phyloP scores from a whole-genome alignment of 2,329 filamentous ascomycete genomes.

The Sordariomycetes sp. region DNA sequence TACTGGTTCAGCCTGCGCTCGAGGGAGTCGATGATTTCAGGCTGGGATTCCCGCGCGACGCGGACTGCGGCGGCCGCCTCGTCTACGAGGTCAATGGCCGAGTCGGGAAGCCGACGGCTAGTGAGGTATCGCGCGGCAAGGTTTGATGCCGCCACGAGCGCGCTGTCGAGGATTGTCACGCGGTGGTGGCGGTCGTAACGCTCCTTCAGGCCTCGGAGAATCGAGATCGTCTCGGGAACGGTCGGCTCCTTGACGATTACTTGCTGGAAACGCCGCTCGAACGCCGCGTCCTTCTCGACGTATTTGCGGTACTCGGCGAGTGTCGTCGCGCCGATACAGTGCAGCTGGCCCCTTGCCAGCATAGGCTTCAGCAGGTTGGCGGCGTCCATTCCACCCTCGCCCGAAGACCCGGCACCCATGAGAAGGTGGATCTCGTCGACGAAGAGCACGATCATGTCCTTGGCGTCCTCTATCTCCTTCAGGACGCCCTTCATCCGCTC shows the following conservation, averaged over 20 bases:
- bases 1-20: slow-evolving; percentile 85
- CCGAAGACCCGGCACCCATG: slow-evolving; percentile 91
- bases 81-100: slow-evolving; percentile 91
- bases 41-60: slow-evolving; percentile 91
- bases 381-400: slow-evolving; percentile 97
- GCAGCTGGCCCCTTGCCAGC: slow-evolving; percentile 89
- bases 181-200: slow-evolving; percentile 97
- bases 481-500: slow-evolving; percentile 98
- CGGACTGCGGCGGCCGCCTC: slow-evolving; percentile 95
- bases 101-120: slow-evolving; percentile 81
- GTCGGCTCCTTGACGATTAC: slow-evolving; percentile 92
- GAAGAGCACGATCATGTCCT: slow-evolving; percentile 95
- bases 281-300: slow-evolving; percentile 96
- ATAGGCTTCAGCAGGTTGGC: slow-evolving; percentile 97
- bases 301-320: slow-evolving; percentile 95
- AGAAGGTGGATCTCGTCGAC: slow-evolving; percentile 98
- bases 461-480: slow-evolving; percentile 90
- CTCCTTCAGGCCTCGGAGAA: slow-evolving; percentile 95
- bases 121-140: slow-evolving; percentile 92
- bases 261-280: slow-evolving; percentile 97
- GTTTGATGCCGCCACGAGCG: slow-evolving; percentile 83
- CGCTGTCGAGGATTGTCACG: slow-evolving; percentile 90
- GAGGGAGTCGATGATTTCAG: slow-evolving; percentile 88
- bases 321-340: slow-evolving; percentile 96
- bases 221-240: slow-evolving; percentile 85